phyloP scores from a whole-genome alignment of 805 yeast genomes.

The Myxozyma vanderwaltii region DNA sequence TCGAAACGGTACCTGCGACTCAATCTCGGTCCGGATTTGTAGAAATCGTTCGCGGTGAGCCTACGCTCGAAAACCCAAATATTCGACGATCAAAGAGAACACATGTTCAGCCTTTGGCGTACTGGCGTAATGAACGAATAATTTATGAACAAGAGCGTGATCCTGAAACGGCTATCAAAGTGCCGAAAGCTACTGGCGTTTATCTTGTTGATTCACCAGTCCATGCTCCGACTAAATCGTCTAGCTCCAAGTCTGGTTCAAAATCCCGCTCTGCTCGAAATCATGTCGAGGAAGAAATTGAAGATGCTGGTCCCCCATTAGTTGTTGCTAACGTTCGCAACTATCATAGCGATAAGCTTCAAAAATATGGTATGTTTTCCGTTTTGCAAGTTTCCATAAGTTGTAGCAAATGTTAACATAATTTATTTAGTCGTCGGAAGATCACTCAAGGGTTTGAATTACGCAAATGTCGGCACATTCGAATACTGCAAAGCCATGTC shows the following conservation, averaged over 20 bases:
- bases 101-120: slow-evolving; percentile 70
- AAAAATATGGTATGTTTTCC: slow-evolving; percentile 1
- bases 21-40: slow-evolving; percentile 8
- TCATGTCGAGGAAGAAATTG: slow-evolving; percentile 13
- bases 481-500: slow-evolving; percentile 32
- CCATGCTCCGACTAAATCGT: slow-evolving; percentile 43
- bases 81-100: slow-evolving; percentile 64
- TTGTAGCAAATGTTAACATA: neutral
- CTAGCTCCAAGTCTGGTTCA: neutral
- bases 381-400: neutral
- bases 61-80: neutral
- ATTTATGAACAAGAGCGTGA: slow-evolving; percentile 51
- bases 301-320: slow-evolving; percentile 21
- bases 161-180: slow-evolving; percentile 26
- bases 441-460: slow-evolving; percentile 26
- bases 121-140: slow-evolving; percentile 80
- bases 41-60: slow-evolving; percentile 1
- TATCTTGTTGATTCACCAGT: slow-evolving; percentile 36
- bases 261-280: neutral
- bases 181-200: slow-evolving; percentile 39
- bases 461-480: slow-evolving; percentile 18
- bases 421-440: slow-evolving; percentile 28
- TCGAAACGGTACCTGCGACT: neutral
- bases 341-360: neutral
- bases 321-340: slow-evolving; percentile 24